Conservation (phyloP, 2,329 filamentous ascomycete species). For the Seiridium cupressi region DNA sequence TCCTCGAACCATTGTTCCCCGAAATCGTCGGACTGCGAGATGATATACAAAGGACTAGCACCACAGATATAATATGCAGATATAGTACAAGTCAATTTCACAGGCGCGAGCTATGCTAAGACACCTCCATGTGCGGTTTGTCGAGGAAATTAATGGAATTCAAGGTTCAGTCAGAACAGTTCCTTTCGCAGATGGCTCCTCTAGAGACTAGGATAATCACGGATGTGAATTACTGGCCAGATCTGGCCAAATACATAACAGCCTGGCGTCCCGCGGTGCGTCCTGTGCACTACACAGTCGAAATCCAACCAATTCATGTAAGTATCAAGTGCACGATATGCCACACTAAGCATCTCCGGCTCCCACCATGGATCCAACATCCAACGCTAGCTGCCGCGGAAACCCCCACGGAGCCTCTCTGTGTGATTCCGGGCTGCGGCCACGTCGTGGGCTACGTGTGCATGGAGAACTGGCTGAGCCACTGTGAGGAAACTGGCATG, state of each 20-base stretch:
- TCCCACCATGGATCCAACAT: neutral
- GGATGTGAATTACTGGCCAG: neutral
- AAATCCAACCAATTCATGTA: neutral
- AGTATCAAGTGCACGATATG: neutral
- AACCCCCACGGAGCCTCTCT: neutral
- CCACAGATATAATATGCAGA: no score
- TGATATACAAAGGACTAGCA: no score
- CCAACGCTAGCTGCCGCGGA: neutral
- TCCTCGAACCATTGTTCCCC: no score
- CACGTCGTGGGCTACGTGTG: neutral
- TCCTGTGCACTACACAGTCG: neutral
- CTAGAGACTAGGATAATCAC: neutral
- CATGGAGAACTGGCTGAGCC: neutral
- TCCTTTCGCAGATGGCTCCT: neutral
- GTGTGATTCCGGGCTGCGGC: neutral
- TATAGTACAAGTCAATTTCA: no score
- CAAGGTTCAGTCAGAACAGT: neutral
- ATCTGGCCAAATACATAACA: neutral
- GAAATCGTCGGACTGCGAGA: no score
- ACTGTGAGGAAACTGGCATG: neutral
- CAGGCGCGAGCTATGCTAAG: no score
- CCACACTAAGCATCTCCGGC: neutral
- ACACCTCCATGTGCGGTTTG: no score
- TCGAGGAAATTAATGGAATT: no score
- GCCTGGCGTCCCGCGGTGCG: neutral